Base-by-base conservation (phyloP, 2,329 filamentous ascomycete species). In the Fusarium sp. region DNA sequence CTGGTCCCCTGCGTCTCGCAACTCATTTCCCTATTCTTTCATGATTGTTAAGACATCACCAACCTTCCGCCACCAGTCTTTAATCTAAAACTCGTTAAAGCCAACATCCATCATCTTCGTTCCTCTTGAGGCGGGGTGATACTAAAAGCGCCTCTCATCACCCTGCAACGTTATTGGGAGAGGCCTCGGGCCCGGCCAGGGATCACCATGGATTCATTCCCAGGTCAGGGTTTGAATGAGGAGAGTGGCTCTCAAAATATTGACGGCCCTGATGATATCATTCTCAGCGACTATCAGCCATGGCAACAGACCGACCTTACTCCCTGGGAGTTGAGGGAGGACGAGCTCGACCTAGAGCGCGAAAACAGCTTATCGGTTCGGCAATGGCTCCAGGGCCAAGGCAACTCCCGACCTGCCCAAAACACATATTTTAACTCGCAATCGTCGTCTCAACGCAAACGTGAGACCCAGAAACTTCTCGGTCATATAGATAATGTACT, bases 91-190 rank as follows among this genome's bases (percentile, higher is more conserved):
- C 55, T 55, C 45, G 34, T 55, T 45, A 44, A 45, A 29, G 48
- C 63, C 29, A 41, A 66, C 47, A 49, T 32, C 37, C 12, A 56
- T 58, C 63, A 54, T 68, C 58, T 25, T 71, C 46, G 37, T 53
- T 42, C 53, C 29, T 25, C 51, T 55, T 41, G n/a, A 30, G 42
- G 59, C 40, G 64, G 68, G 67, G 68, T 68, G 69, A 47, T 57
- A 57, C 47, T 57, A 54, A 29, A 52, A 56, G 27, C 58, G 30
- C 64, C 55, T 65, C 65, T 49, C 37, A 65, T 47, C 56, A 60
- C 47, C 60, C 60, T 56, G 40, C 24, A 56, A 61, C 63, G 51
- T 60, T 65, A 71, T 65, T 62, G 58, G 67, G 56, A 59, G 46
- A 63, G 42, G 49, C 34, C 52, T 40, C 41, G 13, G 25, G 46